phyloP scores from a whole-genome alignment of 1,139 yeast species.

The Scheffersomyces lignicola region DNA sequence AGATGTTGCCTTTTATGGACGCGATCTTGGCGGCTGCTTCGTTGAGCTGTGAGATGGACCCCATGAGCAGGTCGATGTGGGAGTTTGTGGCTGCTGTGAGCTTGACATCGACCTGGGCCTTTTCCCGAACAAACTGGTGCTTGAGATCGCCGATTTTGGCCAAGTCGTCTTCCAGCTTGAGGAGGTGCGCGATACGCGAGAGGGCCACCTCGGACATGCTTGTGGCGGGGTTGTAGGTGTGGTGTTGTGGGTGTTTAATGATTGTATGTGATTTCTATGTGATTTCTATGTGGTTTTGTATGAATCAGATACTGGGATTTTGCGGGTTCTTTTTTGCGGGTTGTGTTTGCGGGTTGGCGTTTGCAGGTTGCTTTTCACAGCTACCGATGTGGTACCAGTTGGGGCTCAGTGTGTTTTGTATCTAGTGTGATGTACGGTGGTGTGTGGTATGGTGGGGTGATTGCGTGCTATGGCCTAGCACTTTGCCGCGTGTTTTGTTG shows the following conservation, averaged over 20 bases:
- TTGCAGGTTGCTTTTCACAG: too few species aligned
- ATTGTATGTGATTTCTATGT: background rate
- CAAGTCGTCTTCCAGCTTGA: conserved; percentile 57
- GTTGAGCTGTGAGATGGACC: conserved; percentile 38
- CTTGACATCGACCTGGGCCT: conserved; percentile 70
- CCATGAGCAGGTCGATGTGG: conserved; percentile 55
- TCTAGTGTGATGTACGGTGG: too few species aligned
- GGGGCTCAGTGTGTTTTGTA: too few species aligned
- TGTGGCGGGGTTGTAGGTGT: background rate
- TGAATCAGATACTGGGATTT: too few species aligned
- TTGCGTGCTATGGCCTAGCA: too few species aligned
- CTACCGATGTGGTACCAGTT: too few species aligned
- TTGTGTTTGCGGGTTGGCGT: too few species aligned
- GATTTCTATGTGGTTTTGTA: background rate
- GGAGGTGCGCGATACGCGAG: conserved; percentile 43
- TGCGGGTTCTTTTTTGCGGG: too few species aligned
- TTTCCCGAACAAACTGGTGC: conserved; percentile 66
- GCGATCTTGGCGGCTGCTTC: conserved; percentile 41
- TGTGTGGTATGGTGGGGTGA: too few species aligned
- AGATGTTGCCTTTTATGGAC: conserved; percentile 53
- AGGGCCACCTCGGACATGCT: conserved; percentile 46
- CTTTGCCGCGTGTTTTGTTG: too few species aligned
- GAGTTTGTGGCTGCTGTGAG: conserved; percentile 61
- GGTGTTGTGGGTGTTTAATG: background rate
- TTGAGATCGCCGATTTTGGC: conserved; percentile 54